A percentile compares a stretch with the other conserved stretches of the same genome.
Conservation (phyloP, 306 rosid species). For the Cotoneaster glaucophyllus region DNA sequence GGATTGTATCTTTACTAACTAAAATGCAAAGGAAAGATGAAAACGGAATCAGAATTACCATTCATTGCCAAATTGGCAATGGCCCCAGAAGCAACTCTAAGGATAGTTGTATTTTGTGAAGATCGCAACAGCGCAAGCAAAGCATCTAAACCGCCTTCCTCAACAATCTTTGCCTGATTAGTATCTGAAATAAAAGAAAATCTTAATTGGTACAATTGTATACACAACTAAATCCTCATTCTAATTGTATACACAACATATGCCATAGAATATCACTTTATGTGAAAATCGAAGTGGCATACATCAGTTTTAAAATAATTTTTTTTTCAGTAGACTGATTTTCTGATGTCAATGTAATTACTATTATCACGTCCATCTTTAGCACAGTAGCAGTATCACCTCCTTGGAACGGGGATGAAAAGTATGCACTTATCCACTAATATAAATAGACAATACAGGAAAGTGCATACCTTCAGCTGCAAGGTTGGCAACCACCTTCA, state of each 20-base stretch:
- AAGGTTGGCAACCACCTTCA: constrained; percentile 73
- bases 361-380: not conserved
- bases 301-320: not conserved
- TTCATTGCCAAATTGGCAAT: constrained; percentile 75
- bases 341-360: not conserved
- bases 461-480: constrained; percentile 63
- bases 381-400: not conserved
- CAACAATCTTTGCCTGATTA: constrained; percentile 60
- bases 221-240: not conserved
- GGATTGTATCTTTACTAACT: not conserved
- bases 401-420: not conserved
- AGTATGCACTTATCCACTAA: not conserved
- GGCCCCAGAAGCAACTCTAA: constrained; percentile 70
- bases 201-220: not conserved
- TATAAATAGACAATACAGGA: constrained; percentile 1
- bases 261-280: not conserved
- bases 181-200: constrained; percentile 35
- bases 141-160: constrained; percentile 66
- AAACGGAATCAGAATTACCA: constrained; percentile 32
- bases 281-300: not conserved
- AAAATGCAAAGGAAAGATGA: not conserved
- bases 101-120: constrained; percentile 52
- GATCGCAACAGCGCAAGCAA: constrained; percentile 48
- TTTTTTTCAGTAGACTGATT: not conserved
- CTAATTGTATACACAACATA: not conserved